Evolutionary conservation across 1,284 basidiomycete genomes (phyloP).

Genomic region (Moesziomyces sp.): DNA sequence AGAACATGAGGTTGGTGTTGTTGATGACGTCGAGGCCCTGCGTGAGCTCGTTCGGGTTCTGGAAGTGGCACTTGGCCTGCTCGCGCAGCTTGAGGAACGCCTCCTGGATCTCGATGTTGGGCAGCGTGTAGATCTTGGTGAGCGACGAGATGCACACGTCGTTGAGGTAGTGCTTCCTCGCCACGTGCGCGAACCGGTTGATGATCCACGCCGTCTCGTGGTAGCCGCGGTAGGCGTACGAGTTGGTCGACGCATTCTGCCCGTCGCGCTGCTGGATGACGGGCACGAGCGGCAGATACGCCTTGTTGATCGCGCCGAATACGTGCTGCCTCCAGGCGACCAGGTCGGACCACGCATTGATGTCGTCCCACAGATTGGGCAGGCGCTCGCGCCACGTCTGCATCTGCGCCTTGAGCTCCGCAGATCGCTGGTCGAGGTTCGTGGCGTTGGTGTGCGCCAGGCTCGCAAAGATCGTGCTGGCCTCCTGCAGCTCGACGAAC

Average conservation of each 20-base stretch:
- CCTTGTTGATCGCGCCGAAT: conserved; percentile 92
- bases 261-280: conserved; percentile 69
- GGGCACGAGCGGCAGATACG: conserved; percentile 83
- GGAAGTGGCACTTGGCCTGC: conserved; percentile 99
- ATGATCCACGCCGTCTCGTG: conserved; percentile 99
- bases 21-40: conserved; percentile 98
- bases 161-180: conserved; percentile 93
- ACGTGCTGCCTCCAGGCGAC: conserved; percentile 96
- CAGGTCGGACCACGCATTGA: conserved; percentile 97
- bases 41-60: conserved; percentile 90
- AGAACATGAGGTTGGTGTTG: conserved; percentile 99
- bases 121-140: conserved; percentile 97
- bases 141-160: conserved; percentile 95
- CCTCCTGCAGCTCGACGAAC: conserved; percentile 97
- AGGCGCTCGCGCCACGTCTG: conserved; percentile 91
- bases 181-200: conserved; percentile 99
- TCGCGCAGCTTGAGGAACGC: conserved; percentile 98
- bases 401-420: conserved; percentile 81
- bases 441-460: conserved; percentile 85
- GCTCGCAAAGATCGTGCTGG: conserved; percentile 81
- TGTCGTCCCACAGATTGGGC: conserved; percentile 96
- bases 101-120: conserved; percentile 99
- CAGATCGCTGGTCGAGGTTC: conserved; percentile 93
- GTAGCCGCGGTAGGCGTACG: conserved; percentile 96
- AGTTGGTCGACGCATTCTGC: conserved; percentile 73